Conservation (phyloP, 2,329 filamentous ascomycete species). For the Trichoderma sp. region DNA sequence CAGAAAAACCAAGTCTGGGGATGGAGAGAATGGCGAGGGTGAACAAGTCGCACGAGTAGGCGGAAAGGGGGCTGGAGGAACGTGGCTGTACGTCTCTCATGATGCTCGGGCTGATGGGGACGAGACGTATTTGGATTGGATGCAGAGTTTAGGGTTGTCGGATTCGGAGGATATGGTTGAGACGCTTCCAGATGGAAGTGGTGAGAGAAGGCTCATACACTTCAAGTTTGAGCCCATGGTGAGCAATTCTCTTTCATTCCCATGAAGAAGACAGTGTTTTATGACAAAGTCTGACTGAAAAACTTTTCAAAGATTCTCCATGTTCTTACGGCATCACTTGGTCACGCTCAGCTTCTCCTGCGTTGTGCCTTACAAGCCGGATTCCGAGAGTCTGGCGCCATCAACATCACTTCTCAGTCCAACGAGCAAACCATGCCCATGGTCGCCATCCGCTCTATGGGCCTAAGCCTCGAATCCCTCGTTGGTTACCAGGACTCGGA, state of each 20-base stretch:
- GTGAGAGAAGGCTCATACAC: constrained; percentile 57
- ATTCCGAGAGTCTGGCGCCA: constrained; percentile 85
- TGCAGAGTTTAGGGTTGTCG: constrained; percentile 29
- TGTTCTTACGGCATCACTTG: constrained; percentile 71
- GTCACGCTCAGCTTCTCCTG: constrained; percentile 72
- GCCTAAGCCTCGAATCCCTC: constrained; percentile 76
- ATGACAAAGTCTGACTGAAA: background rate
- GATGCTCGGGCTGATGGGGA: constrained; percentile 46
- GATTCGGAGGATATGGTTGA: constrained; percentile 13
- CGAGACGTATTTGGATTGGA: constrained; percentile 29
- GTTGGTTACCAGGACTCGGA: constrained; percentile 55
- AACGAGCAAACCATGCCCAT: constrained; percentile 56
- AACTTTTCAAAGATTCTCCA: constrained; percentile 73
- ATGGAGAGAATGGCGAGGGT: constrained; percentile 21
- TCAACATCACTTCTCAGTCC: constrained; percentile 53
- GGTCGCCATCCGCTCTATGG: constrained; percentile 81
- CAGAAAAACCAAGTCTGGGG: constrained; percentile 39
- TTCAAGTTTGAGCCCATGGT: constrained; percentile 97
- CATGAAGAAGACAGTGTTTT: background rate
- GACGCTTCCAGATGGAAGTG: background rate
- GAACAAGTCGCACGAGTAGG: constrained; percentile 59
- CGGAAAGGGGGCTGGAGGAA: constrained; percentile 80
- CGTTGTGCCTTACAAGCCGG: constrained; percentile 75
- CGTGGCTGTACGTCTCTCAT: constrained; percentile 88
- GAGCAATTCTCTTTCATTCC: constrained; percentile 34